Evolutionary conservation across 169 alveolate genomes (phyloP).

Genomic region (Cryptosporidium ryanae): DNA sequence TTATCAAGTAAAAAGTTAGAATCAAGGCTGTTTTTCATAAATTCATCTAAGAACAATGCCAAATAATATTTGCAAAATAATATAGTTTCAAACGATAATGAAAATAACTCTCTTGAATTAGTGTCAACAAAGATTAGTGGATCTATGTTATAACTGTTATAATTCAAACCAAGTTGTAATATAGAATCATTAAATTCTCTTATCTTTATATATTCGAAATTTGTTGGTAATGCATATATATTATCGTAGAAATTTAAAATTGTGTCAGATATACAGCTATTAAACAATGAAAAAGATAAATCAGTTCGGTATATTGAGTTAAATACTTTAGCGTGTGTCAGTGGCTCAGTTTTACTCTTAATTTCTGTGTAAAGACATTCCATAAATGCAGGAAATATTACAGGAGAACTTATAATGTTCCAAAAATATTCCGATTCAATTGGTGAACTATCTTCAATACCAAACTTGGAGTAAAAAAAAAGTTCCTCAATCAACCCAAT

Average conservation of each 20-base stretch:
- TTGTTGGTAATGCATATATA: slow-evolving; percentile 5
- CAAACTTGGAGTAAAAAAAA: background rate
- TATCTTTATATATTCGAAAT: background rate
- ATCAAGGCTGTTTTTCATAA: background rate
- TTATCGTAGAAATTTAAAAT: slow-evolving; percentile 36
- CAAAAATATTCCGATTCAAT: background rate
- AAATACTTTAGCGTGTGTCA: too few species aligned
- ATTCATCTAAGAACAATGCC: slow-evolving; percentile 11
- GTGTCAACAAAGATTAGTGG: too few species aligned
- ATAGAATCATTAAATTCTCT: too few species aligned
- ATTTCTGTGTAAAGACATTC: background rate
- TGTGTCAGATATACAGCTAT: slow-evolving; percentile 10
- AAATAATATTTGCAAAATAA: slow-evolving; percentile 28
- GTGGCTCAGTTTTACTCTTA: background rate
- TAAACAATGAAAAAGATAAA: slow-evolving; percentile 13
- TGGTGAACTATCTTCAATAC: background rate
- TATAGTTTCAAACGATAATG: slow-evolving; percentile 25
- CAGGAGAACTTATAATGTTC: slow-evolving; percentile 33
- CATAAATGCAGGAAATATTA: slow-evolving; percentile 62
- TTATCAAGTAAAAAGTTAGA: too few species aligned
- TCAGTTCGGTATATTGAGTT: background rate
- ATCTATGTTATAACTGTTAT: background rate
- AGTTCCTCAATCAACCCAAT: slow-evolving; percentile 34
- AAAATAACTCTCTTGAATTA: background rate
- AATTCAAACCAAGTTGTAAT: background rate